Percentiles rank a stretch among this genome's conserved stretches.
Conservation (phyloP, 208 protist genomes). For the Trypanosoma melophagium region DNA sequence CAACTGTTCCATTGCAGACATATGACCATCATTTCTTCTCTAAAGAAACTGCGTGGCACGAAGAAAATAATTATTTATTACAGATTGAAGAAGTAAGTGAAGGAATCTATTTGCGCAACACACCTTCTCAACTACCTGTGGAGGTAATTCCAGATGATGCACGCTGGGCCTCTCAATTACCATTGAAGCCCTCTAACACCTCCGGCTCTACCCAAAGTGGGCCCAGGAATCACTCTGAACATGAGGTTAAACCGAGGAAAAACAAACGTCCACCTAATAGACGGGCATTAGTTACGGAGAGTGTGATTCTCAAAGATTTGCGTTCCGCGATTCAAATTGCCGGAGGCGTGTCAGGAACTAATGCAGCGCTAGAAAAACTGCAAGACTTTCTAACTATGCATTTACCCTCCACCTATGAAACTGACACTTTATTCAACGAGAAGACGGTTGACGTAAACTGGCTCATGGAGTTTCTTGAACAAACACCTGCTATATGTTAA, state of each 20-base stretch:
- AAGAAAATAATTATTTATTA: not conserved
- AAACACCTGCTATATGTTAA: constrained; percentile 19
- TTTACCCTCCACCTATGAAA: constrained; percentile 30
- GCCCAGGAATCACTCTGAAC: not conserved
- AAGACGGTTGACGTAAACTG: constrained; percentile 21
- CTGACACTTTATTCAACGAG: constrained; percentile 27
- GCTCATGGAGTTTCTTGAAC: constrained; percentile 25
- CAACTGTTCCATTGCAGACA: constrained; percentile 28
- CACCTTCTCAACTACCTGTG: not conserved
- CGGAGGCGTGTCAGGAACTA: not conserved
- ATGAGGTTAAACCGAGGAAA: constrained; percentile 17
- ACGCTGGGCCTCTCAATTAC: constrained; percentile 11
- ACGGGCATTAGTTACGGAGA: constrained; percentile 13
- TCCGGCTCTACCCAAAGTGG: not conserved
- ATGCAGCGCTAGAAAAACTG: constrained; percentile 10
- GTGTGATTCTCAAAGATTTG: constrained; percentile 15
- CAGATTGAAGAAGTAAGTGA: not conserved
- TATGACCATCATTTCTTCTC: constrained; percentile 32
- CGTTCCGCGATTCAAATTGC: not conserved
- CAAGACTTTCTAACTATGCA: constrained; percentile 22
- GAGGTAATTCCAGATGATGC: constrained; percentile 30
- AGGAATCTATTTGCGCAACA: not conserved
- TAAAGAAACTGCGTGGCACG: constrained; percentile 3
- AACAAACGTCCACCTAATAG: constrained; percentile 20
- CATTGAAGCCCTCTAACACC: not conserved